These are phyloP conservation scores for Begonia masoniana DNA, from an alignment of 306 rosid genomes.

Conservation along the genomic window DNA sequence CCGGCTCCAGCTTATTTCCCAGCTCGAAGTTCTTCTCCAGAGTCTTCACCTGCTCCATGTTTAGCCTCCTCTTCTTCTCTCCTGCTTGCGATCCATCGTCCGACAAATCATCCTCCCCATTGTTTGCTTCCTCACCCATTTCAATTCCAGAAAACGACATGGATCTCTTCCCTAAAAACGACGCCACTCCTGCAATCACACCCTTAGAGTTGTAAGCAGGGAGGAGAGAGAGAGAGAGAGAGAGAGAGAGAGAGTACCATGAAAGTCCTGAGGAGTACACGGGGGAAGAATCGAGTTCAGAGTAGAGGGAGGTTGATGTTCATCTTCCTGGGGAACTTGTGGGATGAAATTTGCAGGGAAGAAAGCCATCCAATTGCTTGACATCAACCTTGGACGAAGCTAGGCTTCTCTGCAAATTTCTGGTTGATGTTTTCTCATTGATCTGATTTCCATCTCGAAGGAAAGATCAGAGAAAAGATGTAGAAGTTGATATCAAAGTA, in stretches of 20 bases:
- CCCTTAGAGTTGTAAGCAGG: neutral
- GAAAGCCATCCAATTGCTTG: conserved; percentile 77
- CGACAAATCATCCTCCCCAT: conserved; percentile 60
- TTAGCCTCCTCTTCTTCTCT: conserved; percentile 87
- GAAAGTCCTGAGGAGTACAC: conserved; percentile 19
- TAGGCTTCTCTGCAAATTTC: neutral
- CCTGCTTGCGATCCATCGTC: conserved; percentile 87
- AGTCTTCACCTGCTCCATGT: conserved; percentile 82
- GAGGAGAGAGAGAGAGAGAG: neutral
- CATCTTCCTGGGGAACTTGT: conserved; percentile 54
- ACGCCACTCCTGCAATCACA: conserved; percentile 40
- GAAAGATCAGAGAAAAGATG: neutral
- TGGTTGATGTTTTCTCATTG: neutral
- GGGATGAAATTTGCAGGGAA: conserved; percentile 89
- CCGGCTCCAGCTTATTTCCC: conserved; percentile 92
- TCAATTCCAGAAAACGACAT: conserved; percentile 78
- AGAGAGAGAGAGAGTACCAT: conserved; percentile 1
- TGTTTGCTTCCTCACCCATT: conserved; percentile 65
- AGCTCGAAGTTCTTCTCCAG: conserved; percentile 92
- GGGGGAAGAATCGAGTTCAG: conserved; percentile 59
- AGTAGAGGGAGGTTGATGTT: conserved; percentile 24
- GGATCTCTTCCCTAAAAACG: conserved; percentile 76
- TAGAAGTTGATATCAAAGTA: no score
- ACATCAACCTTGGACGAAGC: conserved; percentile 7
- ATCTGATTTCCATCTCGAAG: neutral